Evolutionary conservation across 2,329 filamentous ascomycete genomes (phyloP).

Genomic region (Macrophomina tecta): DNA sequence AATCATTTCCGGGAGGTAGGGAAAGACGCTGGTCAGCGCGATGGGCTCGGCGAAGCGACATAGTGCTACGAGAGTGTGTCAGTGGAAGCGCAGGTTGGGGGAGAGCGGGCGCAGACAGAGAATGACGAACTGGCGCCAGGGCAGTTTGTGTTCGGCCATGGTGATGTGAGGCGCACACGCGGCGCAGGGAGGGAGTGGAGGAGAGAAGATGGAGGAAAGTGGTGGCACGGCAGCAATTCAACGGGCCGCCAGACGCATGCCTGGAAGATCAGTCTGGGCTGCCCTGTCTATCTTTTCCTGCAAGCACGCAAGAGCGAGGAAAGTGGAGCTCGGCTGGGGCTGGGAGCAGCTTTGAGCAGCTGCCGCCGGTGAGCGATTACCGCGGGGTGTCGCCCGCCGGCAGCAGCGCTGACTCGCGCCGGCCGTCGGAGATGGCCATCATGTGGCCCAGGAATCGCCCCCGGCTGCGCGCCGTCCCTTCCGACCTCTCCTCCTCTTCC

Average conservation of each 20-base stretch:
- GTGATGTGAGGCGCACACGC: not conserved
- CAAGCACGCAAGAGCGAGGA: conserved; percentile 21
- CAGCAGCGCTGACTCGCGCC: not conserved
- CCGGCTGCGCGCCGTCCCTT: conserved; percentile 16
- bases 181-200: not conserved
- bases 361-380: conserved; percentile 2
- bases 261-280: conserved; percentile 7
- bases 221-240: not conserved
- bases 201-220: not conserved
- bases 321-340: conserved; percentile 13
- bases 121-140: conserved; percentile 48
- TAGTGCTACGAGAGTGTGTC: conserved; percentile 67
- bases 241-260: not conserved
- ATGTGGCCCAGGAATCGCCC: conserved; percentile 11
- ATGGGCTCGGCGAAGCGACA: conserved; percentile 92
- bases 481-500: not conserved
- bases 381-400: conserved; percentile 3
- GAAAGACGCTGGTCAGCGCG: conserved; percentile 90
- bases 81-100: not conserved
- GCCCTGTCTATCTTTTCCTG: conserved; percentile 23
- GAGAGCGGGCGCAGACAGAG: conserved; percentile 37
- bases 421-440: conserved; percentile 16
- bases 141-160: conserved; percentile 47
- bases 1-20: conserved; percentile 75
- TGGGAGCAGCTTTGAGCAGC: conserved; percentile 5